A percentile compares a stretch with the other conserved stretches of the same genome.
These are phyloP conservation scores for Leucocoprinus birnbaumii DNA, from an alignment of 768 basidiomycete species.

Conservation along the genomic window DNA sequence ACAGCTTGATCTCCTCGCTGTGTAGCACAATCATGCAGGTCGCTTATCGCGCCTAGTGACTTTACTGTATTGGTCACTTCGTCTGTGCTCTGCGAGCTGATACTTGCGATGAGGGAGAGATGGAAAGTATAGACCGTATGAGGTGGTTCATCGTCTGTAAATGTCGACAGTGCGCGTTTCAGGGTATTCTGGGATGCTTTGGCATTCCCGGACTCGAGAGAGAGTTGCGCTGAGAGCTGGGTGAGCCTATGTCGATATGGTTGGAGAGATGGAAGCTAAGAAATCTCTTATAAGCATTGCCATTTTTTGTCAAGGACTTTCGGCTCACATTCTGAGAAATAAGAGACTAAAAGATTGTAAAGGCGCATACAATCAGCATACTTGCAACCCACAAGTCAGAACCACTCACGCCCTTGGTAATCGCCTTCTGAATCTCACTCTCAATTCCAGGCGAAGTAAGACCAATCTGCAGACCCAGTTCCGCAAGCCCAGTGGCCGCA, in stretches of 20 bases:
- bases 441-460: conserved; percentile 52
- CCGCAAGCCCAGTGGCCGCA: conserved; percentile 68
- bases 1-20: conserved; percentile 33
- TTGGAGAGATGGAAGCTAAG: conserved; percentile 63
- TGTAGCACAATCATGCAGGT: conserved; percentile 26
- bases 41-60: conserved; percentile 30
- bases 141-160: conserved; percentile 46
- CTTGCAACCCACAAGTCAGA: background rate
- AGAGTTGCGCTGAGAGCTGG: conserved; percentile 59
- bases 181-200: conserved; percentile 62
- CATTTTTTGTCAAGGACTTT: background rate
- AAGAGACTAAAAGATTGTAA: conserved; percentile 32
- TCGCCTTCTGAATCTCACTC: conserved; percentile 62
- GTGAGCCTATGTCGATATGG: conserved; percentile 57
- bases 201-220: conserved; percentile 44
- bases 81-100: conserved; percentile 16
- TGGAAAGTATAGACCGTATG: conserved; percentile 53
- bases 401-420: conserved; percentile 64
- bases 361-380: conserved; percentile 2
- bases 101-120: conserved; percentile 49
- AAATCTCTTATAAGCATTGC: conserved; percentile 8
- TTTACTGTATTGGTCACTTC: conserved; percentile 17
- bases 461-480: conserved; percentile 58
- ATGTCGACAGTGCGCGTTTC: conserved; percentile 46
- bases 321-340: conserved; percentile 58